Evolutionary conservation across 257 asterid species (phyloP), one percentile per base, ranked within the genome.

Genomic region (Scutellaria baicalensis): DNA sequence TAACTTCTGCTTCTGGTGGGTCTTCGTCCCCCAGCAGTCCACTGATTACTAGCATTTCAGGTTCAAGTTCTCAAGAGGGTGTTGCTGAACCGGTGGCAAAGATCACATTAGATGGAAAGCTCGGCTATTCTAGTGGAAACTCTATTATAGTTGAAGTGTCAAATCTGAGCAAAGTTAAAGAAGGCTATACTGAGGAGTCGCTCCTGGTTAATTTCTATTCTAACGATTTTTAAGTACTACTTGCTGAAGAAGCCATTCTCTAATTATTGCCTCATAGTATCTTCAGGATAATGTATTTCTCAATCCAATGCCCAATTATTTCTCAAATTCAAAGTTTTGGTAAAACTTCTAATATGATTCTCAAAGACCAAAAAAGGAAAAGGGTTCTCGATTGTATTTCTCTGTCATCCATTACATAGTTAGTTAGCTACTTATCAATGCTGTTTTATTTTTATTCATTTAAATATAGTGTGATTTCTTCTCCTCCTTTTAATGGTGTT

Each of bases 1-100:
- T 80, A 80, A 65, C 83, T 73, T 83, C 94, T 80, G 79, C 90
- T 75, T 82, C 94, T 68, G 96, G 85, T 47, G 99, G 97, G 60
- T 81, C 96, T 81, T 84, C 96, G 76, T 91, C 97, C 52, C 99
- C 97, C 44, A 85, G 97, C 85, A 91, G 99, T 71, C 99, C 99
- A 64, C 89, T 89, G 68, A 82, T 93, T 68, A 78, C 99, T 57
- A 83, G 88, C 77, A 75, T 87, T 70, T 84, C 93, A 42, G 88
- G 91, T 64, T 81, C 88, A 73, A 81, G 68, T 77, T 83, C 85
- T 79, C 96, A 89, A 70, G 99, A 89, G 75, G 90, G 82, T 79
- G 83, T 80, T 78, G 74, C 85, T 48, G 99, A 93, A 80, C 85
- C 90, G 52, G 77, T 75, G 74, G 80, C 97, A 12, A 94, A 89